These are phyloP conservation scores for Silene uniflora DNA, from an alignment of 148 eudicot genomes.

Conservation along the genomic window DNA sequence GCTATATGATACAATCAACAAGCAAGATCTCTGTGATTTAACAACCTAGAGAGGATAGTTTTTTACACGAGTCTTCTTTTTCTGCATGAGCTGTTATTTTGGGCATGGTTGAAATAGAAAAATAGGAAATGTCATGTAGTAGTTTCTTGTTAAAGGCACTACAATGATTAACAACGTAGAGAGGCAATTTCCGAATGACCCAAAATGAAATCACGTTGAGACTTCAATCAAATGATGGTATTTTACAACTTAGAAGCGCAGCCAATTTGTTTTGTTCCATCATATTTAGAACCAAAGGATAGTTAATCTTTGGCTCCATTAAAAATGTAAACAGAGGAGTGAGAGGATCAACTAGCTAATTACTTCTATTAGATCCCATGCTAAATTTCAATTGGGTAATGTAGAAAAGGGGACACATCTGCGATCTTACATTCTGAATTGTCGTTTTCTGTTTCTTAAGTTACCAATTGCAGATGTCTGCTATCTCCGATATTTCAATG, in stretches of 20 bases:
- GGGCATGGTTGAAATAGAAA: neutral
- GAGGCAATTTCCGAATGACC: neutral
- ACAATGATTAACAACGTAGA: neutral
- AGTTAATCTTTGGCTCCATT: neutral
- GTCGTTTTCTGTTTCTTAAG: neutral
- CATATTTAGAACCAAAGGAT: neutral
- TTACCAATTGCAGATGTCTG: constrained; percentile 8
- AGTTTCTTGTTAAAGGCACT: neutral
- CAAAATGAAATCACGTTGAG: neutral
- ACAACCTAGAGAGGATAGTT: neutral
- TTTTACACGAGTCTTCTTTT: constrained; percentile 1
- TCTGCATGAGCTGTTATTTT: constrained; percentile 3
- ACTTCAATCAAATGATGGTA: neutral
- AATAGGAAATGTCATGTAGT: neutral
- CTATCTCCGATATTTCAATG: neutral
- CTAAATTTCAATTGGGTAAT: neutral
- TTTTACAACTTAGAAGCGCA: neutral
- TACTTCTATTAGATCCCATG: neutral
- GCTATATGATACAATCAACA: no score
- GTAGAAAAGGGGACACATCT: neutral
- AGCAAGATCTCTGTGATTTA: no score
- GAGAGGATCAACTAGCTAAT: neutral
- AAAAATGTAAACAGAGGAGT: neutral
- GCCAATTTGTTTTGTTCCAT: neutral
- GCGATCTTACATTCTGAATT: neutral